Evolutionary conservation across 2,329 filamentous ascomycete species (phyloP), one percentile per base, ranked within the genome.

Genomic region (Blastomyces emzantsi): DNA sequence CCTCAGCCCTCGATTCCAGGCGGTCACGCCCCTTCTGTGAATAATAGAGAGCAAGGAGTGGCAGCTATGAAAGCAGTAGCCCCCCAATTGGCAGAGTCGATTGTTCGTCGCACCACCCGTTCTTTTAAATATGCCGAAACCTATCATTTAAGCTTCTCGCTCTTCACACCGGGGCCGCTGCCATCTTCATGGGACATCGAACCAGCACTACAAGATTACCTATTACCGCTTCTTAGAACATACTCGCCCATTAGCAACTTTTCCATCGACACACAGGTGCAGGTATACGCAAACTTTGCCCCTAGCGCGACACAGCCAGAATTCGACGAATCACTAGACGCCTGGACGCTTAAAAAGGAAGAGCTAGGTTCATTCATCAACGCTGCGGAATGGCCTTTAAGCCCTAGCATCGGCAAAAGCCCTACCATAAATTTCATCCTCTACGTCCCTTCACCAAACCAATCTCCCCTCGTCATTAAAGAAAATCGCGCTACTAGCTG

Each of bases 351-450:
- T 45, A 87, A 85, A 70, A 92, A 91, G 73, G 89, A 96, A 69
- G 92, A 96, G 70, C 82, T 99, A 1, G 91, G 90, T 47, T 92
- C 90, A 1, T 99, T 99, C 72, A 92, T 99, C 76, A 99, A 99
- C 71, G 92, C 93, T 2, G 94, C 94, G 1, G 94, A 99, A 77
- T 99, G 94, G 94, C 94, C 94, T 0, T 78, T 99, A 2, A 96
- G 90, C 66, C 93, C 93, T 0, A 96, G 91, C 63, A 97, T 99
- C 68, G 94, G 92, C 52, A 87, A 86, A 22, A 93, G 93, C 0
- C 94, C 94, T 0, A 99, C 94, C 0, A 87, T 99, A 72, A 97
- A 99, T 76, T 97, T 99, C 73, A 87, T 97, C 63, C 82, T 97
- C 36, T 99, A 94, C 71, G 86, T 95, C 8, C 91, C 92, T 6